Evolutionary conservation across 306 rosid species (phyloP).

Genomic region (Elaeagnus macrophylla): DNA sequence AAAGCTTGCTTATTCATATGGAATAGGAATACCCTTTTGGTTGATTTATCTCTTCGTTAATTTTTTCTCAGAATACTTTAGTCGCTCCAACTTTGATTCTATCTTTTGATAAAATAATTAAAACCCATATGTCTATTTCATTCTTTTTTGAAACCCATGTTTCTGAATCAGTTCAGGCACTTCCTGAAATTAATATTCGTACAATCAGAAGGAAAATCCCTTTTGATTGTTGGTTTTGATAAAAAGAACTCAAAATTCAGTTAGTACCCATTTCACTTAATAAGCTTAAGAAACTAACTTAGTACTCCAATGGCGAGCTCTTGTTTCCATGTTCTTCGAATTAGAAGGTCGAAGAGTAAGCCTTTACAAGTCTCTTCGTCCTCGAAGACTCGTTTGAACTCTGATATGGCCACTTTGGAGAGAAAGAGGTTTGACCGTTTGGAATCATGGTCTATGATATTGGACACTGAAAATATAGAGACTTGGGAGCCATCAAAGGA

Average conservation of each 20-base stretch:
- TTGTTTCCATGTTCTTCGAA: slow-evolving; percentile 52
- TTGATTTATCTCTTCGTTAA: slow-evolving; percentile 1
- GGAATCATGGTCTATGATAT: slow-evolving; percentile 98
- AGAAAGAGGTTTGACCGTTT: slow-evolving; percentile 82
- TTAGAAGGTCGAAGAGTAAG: slow-evolving; percentile 61
- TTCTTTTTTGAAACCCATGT: slow-evolving; percentile 44
- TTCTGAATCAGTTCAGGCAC: slow-evolving; percentile 71
- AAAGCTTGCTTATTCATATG: slow-evolving; percentile 9
- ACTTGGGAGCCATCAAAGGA: slow-evolving; percentile 87
- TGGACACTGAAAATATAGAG: slow-evolving; percentile 91
- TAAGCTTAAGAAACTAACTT: slow-evolving; percentile 1
- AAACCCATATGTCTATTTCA: slow-evolving; percentile 21
- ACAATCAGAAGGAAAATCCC: slow-evolving; percentile 68
- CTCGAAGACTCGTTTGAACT: slow-evolving; percentile 37
- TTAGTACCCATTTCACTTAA: slow-evolving; percentile 3
- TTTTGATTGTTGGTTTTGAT: slow-evolving; percentile 37
- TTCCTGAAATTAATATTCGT: slow-evolving; percentile 59
- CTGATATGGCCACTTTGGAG: slow-evolving; percentile 66
- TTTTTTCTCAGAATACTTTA: slow-evolving; percentile 13
- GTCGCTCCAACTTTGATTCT: slow-evolving; percentile 25
- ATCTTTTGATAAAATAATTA: slow-evolving; percentile 30
- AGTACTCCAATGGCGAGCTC: slow-evolving; percentile 57
- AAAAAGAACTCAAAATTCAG: neutral
- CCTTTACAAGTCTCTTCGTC: slow-evolving; percentile 42
- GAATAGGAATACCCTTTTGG: slow-evolving; percentile 10